Percentiles rank a stretch among this genome's conserved stretches.
phyloP scores from a whole-genome alignment of 2,329 filamentous ascomycete species.

The Neurospora sp. region DNA sequence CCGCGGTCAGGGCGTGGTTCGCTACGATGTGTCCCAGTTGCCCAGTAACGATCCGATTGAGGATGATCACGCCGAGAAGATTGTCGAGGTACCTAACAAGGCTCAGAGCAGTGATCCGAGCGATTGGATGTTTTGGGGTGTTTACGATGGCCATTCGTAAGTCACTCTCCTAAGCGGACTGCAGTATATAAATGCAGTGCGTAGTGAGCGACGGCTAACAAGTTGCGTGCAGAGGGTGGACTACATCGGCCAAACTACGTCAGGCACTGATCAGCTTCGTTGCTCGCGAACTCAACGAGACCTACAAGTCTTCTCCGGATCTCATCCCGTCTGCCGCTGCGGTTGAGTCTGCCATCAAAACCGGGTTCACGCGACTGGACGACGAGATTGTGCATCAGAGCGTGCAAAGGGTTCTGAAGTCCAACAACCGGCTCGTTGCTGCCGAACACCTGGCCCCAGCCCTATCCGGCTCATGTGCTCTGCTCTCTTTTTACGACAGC shows the following conservation, averaged over 20 bases:
- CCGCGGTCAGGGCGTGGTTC: conserved; percentile 78
- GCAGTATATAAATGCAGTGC: conserved; percentile 4
- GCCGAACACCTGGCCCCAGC: conserved; percentile 88
- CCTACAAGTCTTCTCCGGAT: conserved; percentile 64
- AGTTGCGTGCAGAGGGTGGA: conserved; percentile 65
- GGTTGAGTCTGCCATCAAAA: conserved; percentile 86
- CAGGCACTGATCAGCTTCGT: conserved; percentile 89
- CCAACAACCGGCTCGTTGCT: conserved; percentile 79
- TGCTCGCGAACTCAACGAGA: conserved; percentile 81
- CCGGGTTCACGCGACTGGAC: conserved; percentile 78
- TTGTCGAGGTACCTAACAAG: conserved; percentile 72
- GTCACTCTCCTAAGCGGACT: conserved; percentile 21
- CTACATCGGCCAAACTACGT: conserved; percentile 89
- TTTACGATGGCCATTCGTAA: conserved; percentile 94
- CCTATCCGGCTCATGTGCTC: conserved; percentile 90
- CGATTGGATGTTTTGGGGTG: conserved; percentile 99
- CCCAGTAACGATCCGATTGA: conserved; percentile 97
- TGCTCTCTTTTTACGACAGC: conserved; percentile 93
- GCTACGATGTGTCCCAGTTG: conserved; percentile 90
- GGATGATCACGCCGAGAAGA: conserved; percentile 97
- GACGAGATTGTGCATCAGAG: conserved; percentile 91
- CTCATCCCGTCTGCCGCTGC: conserved; percentile 65
- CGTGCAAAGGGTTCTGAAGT: conserved; percentile 81
- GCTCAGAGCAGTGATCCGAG: conserved; percentile 45
- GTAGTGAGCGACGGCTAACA: conserved; percentile 13